phyloP scores from a whole-genome alignment of 495 filamentous ascomycete species.

The Pyronema omphalodes region DNA sequence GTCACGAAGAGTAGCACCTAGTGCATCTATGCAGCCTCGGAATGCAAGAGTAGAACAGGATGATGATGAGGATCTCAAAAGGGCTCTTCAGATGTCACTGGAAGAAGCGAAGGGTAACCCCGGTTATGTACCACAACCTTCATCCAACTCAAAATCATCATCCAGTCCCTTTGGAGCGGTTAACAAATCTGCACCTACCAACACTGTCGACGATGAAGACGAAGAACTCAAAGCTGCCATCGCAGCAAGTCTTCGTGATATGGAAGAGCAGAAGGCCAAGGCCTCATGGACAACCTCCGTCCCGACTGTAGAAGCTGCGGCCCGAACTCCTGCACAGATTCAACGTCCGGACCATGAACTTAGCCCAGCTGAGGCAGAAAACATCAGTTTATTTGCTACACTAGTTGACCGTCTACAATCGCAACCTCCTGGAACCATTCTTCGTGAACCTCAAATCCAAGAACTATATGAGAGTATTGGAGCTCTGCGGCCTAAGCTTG shows the following conservation, averaged over 20 bases:
- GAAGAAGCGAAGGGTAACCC: constrained; percentile 65
- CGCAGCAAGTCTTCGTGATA: constrained; percentile 86
- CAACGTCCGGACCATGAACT: constrained; percentile 73
- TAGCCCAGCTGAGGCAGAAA: constrained; percentile 82
- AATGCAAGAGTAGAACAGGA: constrained; percentile 66
- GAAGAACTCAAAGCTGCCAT: constrained; percentile 90
- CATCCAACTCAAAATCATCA: constrained; percentile 8
- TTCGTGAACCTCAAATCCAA: constrained; percentile 92
- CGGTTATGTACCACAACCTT: constrained; percentile 50
- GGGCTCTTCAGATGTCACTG: constrained; percentile 84
- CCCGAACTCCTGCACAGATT: constrained; percentile 26
- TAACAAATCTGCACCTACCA: constrained; percentile 25
- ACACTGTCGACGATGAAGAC: constrained; percentile 52
- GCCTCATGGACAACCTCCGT: constrained; percentile 17
- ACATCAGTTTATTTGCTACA: constrained; percentile 90
- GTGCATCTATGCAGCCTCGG: constrained; percentile 62
- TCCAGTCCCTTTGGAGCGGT: not conserved
- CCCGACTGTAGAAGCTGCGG: constrained; percentile 28
- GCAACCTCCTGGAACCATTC: constrained; percentile 83
- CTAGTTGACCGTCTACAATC: constrained; percentile 88
- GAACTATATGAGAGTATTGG: constrained; percentile 96
- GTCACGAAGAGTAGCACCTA: constrained; percentile 11
- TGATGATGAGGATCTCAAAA: constrained; percentile 89
- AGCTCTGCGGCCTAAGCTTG: constrained; percentile 74
- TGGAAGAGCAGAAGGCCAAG: constrained; percentile 93